phyloP scores from a whole-genome alignment of 352 stramenopile genomes.

The Globisporangium polare region DNA sequence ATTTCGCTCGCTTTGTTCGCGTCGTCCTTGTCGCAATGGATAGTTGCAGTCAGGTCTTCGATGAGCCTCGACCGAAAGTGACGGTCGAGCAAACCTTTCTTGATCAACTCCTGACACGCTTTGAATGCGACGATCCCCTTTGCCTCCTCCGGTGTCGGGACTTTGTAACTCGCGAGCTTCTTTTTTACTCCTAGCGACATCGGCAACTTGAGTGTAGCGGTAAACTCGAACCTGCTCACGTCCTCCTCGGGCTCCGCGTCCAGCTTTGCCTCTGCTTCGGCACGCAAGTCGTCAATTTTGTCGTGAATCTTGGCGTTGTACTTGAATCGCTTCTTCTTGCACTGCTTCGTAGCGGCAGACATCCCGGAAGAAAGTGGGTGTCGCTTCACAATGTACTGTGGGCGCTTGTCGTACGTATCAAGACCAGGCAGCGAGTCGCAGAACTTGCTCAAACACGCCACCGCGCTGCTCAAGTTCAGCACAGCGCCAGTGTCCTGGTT shows the following conservation, averaged over 20 bases:
- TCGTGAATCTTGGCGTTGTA: slow-evolving; percentile 77
- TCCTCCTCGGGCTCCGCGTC: slow-evolving; percentile 16
- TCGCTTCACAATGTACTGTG: slow-evolving; percentile 73
- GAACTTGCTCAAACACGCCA: slow-evolving; percentile 65
- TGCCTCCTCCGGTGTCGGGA: slow-evolving; percentile 51
- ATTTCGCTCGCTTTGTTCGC: not conserved
- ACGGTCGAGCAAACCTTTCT: slow-evolving; percentile 63
- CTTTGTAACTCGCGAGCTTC: slow-evolving; percentile 57
- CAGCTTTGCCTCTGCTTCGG: slow-evolving; percentile 28
- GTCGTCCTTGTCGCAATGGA: slow-evolving; percentile 26
- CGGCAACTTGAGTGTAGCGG: slow-evolving; percentile 61
- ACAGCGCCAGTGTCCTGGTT: slow-evolving; percentile 63
- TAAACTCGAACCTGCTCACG: slow-evolving; percentile 48
- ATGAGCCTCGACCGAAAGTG: slow-evolving; percentile 68
- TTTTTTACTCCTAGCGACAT: slow-evolving; percentile 56
- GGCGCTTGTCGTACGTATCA: slow-evolving; percentile 76
- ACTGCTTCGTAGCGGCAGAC: slow-evolving; percentile 44
- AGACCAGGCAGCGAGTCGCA: slow-evolving; percentile 78
- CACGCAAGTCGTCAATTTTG: slow-evolving; percentile 68
- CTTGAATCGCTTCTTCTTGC: slow-evolving; percentile 75
- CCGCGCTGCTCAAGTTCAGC: slow-evolving; percentile 61
- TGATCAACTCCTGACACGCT: slow-evolving; percentile 67
- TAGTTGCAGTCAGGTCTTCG: slow-evolving; percentile 38
- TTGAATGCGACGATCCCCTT: slow-evolving; percentile 85
- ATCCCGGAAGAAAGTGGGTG: slow-evolving; percentile 47